Base-by-base conservation (phyloP, 495 filamentous ascomycete genomes). In the Hypoxylon trugodes region DNA sequence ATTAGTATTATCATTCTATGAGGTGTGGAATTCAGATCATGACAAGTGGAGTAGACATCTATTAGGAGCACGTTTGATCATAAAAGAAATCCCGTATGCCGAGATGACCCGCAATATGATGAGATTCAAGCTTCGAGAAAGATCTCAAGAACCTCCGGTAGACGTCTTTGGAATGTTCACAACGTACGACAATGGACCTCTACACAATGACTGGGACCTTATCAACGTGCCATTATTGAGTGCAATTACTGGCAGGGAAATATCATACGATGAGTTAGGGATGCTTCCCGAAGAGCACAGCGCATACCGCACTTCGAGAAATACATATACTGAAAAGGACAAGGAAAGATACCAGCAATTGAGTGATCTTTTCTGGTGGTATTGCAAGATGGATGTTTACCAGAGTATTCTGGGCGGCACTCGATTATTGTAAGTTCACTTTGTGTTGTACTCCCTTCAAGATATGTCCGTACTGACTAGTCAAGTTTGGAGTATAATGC, bases 301-400 rank as follows among this genome's bases (percentile, higher is more conserved):
- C 56, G 52, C 61, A 25, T 69, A 70, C 32, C 57, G 47, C 8
- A 57, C 50, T 22, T 61, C 67, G 45, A 70, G 68, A 36, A 49
- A 61, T 8, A 65, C 62, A n/a, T 86, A 89, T 36, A 85, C 86
- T 2, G 80, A 85, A 15, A 89, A 86, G 53, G 91, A 95, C 43
- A 82, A 93, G 45, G 90, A 93, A 59, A 84, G 77, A 19, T 96
- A 90, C 68, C 86, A 92, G 70, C 84, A 90, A 32, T 84, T 96
- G 49, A 85, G 89, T 51, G 95, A 98, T 75, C 79, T 98, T 24
- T 96, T 90, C 76, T 98, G 95, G 95, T 98, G 92, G 92, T 98
- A 89, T 74, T 87, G 82, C 51, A 96, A 96, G 76, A 93, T 96
- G 75, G 95, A 98, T 75, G 84, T 89, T 4, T 91, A 93, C 66